These are phyloP conservation scores for Wolfiporia cocos DNA, from an alignment of 1,284 basidiomycete genomes.

Conservation along the genomic window DNA sequence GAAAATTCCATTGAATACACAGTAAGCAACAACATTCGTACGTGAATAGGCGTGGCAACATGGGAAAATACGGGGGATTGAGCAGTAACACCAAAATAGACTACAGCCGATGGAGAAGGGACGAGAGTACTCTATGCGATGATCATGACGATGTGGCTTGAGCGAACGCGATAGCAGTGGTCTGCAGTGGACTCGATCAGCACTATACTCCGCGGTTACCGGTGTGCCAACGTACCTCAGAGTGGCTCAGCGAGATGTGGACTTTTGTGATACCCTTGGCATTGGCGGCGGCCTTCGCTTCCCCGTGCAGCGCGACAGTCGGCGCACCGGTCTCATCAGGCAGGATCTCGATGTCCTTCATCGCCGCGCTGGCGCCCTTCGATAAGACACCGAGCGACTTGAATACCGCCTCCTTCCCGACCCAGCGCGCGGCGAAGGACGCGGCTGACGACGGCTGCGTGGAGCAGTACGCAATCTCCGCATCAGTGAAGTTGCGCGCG, in stretches of 20 bases:
- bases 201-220: too few species aligned
- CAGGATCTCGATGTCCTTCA: conserved; percentile 97
- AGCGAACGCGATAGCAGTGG: conserved; percentile 77
- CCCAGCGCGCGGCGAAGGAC: conserved; percentile 96
- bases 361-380: conserved; percentile 86
- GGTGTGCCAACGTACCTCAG: conserved; percentile 66
- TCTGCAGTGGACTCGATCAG: conserved; percentile 33
- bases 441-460: conserved; percentile 83
- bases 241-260: conserved; percentile 88
- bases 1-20: too few species aligned
- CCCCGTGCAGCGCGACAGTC: conserved; percentile 75
- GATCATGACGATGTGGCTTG: conserved; percentile 46
- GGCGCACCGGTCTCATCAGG: conserved; percentile 68
- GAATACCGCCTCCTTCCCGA: conserved; percentile 97
- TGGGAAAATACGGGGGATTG: conserved; percentile 2
- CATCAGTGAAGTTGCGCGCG: conserved; percentile 88
- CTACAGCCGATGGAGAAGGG: not conserved
- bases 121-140: too few species aligned
- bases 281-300: conserved; percentile 71
- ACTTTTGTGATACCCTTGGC: conserved; percentile 73
- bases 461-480: conserved; percentile 84
- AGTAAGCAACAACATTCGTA: conserved; percentile 1
- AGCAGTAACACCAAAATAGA: not conserved
- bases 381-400: conserved; percentile 92
- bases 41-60: not conserved